Percentiles rank a stretch among this genome's conserved stretches.
Conservation (phyloP, 495 filamentous ascomycete genomes). For the Sphaerosporella brunnea region DNA sequence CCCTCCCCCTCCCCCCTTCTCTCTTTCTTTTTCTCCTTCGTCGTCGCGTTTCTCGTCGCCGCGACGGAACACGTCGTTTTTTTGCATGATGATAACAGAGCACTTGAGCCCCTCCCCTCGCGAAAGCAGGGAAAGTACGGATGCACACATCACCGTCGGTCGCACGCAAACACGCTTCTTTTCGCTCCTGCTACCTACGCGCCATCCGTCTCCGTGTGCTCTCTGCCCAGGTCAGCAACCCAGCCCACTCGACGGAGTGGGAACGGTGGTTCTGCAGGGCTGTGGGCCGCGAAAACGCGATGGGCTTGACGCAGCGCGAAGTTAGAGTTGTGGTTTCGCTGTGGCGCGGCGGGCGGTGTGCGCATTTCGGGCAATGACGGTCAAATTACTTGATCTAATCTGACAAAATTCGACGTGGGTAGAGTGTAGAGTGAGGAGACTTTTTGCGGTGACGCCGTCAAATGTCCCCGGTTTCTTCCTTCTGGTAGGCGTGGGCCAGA, state of each 20-base stretch:
- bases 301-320: too few relatives aligned
- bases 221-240: too few relatives aligned
- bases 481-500: neutral
- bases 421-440: too few relatives aligned
- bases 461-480: neutral
- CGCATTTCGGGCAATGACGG: constrained; percentile 11
- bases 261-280: constrained; percentile 4
- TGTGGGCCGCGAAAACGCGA: neutral
- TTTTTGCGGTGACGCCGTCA: too few relatives aligned
- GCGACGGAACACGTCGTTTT: neutral
- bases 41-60: neutral
- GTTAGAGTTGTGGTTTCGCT: neutral
- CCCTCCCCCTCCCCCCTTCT: neutral
- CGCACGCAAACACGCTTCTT: neutral
- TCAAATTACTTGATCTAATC: constrained; percentile 28
- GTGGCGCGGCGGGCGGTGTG: neutral
- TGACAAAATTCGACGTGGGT: constrained; percentile 15
- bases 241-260: too few relatives aligned
- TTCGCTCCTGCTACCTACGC: too few relatives aligned
- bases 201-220: too few relatives aligned
- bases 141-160: neutral
- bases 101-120: constrained; percentile 4
- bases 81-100: constrained; percentile 8
- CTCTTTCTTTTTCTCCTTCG: neutral
- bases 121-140: too few relatives aligned